Conservation (phyloP, 1,284 basidiomycete genomes). For the Cryptococcus jaspeensis region DNA sequence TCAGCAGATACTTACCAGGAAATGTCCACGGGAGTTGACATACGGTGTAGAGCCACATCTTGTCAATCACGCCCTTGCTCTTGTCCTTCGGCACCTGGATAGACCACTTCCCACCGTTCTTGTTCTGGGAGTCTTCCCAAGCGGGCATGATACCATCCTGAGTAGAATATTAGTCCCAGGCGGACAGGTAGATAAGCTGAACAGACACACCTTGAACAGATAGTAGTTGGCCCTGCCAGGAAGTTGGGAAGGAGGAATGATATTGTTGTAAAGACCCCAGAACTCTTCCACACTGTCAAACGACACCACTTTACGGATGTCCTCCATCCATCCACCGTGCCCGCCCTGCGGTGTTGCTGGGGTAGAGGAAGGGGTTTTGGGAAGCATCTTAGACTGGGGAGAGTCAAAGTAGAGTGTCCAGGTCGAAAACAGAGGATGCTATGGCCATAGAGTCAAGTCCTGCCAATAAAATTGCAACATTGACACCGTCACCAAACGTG, state of each 20-base stretch:
- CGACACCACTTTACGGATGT: slow-evolving; percentile 88
- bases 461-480: background rate
- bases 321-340: slow-evolving; percentile 84
- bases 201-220: slow-evolving; percentile 73
- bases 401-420: slow-evolving; percentile 99
- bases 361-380: slow-evolving; percentile 78
- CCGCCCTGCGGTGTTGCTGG: slow-evolving; percentile 63
- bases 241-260: slow-evolving; percentile 90
- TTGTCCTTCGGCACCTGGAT: slow-evolving; percentile 97
- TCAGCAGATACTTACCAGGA: background rate
- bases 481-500: background rate
- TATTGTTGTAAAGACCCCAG: slow-evolving; percentile 99
- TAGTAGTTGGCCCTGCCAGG: slow-evolving; percentile 98
- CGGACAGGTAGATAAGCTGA: background rate
- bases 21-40: slow-evolving; percentile 30
- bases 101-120: slow-evolving; percentile 96
- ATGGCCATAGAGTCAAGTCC: background rate
- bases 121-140: slow-evolving; percentile 95
- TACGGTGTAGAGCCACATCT: slow-evolving; percentile 97
- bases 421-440: slow-evolving; percentile 89
- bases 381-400: slow-evolving; percentile 78
- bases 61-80: slow-evolving; percentile 78
- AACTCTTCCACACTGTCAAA: slow-evolving; percentile 97
- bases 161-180: slow-evolving; percentile 1
- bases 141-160: slow-evolving; percentile 92